phyloP scores from a whole-genome alignment of 176 grass and related monocot genomes.

The Zoysia pacifica region DNA sequence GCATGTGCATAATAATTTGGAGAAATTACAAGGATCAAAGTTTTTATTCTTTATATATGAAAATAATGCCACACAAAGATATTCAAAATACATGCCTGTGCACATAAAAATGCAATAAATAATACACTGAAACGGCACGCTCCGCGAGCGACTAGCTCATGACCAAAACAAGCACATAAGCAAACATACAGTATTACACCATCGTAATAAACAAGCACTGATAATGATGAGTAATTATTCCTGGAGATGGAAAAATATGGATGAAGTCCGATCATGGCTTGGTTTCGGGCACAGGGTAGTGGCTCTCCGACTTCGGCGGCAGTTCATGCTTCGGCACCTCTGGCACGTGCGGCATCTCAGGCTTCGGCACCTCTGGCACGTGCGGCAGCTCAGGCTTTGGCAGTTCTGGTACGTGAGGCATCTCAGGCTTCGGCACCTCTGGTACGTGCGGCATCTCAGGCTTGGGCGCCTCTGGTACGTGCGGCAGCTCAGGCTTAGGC shows the following conservation, averaged over 20 bases:
- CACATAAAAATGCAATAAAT: neutral
- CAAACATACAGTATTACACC: neutral
- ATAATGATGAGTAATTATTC: neutral
- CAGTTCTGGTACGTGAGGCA: neutral
- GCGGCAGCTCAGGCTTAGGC: conserved; percentile 24
- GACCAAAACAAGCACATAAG: neutral
- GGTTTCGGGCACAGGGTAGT: neutral
- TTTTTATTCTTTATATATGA: neutral
- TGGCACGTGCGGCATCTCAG: neutral
- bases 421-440: neutral
- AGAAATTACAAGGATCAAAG: neutral
- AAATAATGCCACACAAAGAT: neutral
- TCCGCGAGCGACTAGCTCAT: neutral
- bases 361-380: conserved; percentile 3
- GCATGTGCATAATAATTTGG: too few species aligned
- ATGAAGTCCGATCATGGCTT: conserved; percentile 23
- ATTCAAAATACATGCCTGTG: neutral
- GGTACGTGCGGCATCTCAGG: neutral
- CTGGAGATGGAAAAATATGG: neutral
- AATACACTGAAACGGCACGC: neutral
- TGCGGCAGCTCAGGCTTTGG: neutral
- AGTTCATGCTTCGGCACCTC: conserved; percentile 12
- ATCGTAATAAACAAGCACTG: neutral
- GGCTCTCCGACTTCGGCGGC: conserved; percentile 9
- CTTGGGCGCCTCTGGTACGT: neutral